Percentiles rank a stretch among this genome's conserved stretches.
Evolutionary conservation across 306 rosid genomes (phyloP).

Genomic region (Rosa rugosa): DNA sequence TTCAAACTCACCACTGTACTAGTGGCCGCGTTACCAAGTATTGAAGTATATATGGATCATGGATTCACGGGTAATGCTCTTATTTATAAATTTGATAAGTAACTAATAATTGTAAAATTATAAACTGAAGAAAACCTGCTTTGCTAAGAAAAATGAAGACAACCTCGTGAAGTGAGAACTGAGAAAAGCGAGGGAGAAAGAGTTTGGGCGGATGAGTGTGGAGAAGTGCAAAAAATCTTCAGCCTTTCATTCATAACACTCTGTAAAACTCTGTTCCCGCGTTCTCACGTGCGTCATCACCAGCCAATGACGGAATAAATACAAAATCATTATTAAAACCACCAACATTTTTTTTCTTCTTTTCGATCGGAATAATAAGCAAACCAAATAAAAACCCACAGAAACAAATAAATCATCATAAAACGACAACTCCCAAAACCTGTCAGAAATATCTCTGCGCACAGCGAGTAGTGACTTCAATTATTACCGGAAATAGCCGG

Average conservation of each 20-base stretch:
- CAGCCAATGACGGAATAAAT: slow-evolving; percentile 2
- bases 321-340: background rate
- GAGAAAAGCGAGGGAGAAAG: background rate
- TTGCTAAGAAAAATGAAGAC: background rate
- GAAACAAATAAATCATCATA: background rate
- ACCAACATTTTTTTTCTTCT: background rate
- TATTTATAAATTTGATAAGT: no score
- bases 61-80: no score
- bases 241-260: slow-evolving; percentile 44
- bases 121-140: no score
- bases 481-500: slow-evolving; percentile 68
- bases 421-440: slow-evolving; percentile 57
- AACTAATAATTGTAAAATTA: background rate
- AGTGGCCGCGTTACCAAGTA: no score
- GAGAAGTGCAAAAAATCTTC: slow-evolving; percentile 40
- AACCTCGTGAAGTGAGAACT: slow-evolving; percentile 47
- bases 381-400: background rate
- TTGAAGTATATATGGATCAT: no score
- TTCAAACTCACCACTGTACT: no score
- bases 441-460: slow-evolving; percentile 64
- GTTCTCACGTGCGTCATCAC: slow-evolving; percentile 77
- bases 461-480: slow-evolving; percentile 39
- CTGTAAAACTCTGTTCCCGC: slow-evolving; percentile 30
- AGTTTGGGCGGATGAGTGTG: slow-evolving; percentile 42
- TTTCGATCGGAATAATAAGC: background rate